A percentile compares a stretch with the other conserved stretches of the same genome.
phyloP scores from a whole-genome alignment of 2,329 filamentous ascomycete genomes.

The Endocalyx cinctus region DNA sequence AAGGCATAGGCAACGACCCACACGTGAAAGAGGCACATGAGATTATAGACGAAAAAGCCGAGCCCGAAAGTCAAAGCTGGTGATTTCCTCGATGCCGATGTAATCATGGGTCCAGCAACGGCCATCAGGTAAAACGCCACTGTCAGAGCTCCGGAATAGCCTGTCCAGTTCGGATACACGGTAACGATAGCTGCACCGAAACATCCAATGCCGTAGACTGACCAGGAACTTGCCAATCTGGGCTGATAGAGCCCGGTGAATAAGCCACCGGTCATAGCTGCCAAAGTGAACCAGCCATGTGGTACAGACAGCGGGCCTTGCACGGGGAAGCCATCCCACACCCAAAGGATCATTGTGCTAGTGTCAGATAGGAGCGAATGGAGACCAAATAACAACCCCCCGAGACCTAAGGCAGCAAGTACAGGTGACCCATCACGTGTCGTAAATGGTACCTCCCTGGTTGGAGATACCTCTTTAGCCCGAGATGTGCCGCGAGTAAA shows the following conservation, averaged over 20 bases:
- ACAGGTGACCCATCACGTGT: constrained; percentile 66
- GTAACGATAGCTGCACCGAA: constrained; percentile 77
- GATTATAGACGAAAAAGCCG: constrained; percentile 87
- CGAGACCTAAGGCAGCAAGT: constrained; percentile 73
- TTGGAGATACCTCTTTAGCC: constrained; percentile 35
- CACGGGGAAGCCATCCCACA: constrained; percentile 93
- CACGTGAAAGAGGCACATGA: constrained; percentile 93
- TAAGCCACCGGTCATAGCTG: constrained; percentile 80
- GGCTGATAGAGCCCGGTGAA: constrained; percentile 72
- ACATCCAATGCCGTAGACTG: constrained; percentile 71
- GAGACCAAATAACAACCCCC: constrained; percentile 79
- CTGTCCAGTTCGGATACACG: constrained; percentile 74
- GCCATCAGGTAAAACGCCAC: constrained; percentile 79
- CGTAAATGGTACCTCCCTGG: too few relatives aligned
- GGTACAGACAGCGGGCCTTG: constrained; percentile 81
- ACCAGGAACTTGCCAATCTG: constrained; percentile 69
- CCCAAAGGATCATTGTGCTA: constrained; percentile 98
- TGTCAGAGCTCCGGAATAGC: constrained; percentile 78
- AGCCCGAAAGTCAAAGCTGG: constrained; percentile 80
- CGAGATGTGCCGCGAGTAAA: constrained; percentile 55
- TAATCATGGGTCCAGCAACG: constrained; percentile 68
- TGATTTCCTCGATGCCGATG: constrained; percentile 69
- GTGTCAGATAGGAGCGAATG: constrained; percentile 94
- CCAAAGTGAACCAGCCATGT: constrained; percentile 83
- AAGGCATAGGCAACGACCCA: constrained; percentile 99